Percentiles rank a stretch among this genome's conserved stretches.
Conservation (phyloP, 2,329 filamentous ascomycete genomes). For the Kalmusia sp. region DNA sequence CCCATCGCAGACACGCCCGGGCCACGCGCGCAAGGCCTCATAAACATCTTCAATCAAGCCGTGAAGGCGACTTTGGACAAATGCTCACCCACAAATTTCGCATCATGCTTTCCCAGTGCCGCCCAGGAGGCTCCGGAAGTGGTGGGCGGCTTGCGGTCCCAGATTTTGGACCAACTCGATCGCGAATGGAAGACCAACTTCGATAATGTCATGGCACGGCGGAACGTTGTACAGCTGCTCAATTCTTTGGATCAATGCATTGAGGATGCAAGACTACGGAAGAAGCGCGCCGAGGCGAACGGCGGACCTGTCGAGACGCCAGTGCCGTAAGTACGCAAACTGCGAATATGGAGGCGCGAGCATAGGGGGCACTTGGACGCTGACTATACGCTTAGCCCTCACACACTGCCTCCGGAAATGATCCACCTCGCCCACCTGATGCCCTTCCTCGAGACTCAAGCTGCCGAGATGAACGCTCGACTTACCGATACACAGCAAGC, state of each 20-base stretch:
- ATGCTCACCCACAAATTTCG: constrained; percentile 67
- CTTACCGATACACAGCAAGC: constrained; percentile 58
- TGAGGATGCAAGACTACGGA: constrained; percentile 63
- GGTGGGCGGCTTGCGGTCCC: constrained; percentile 63
- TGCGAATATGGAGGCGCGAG: too few species aligned
- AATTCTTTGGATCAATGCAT: constrained; percentile 68
- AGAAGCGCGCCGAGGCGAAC: constrained; percentile 50
- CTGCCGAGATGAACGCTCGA: constrained; percentile 56
- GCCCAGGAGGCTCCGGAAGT: constrained; percentile 63
- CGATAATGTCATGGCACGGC: constrained; percentile 64
- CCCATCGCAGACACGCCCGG: constrained; percentile 63
- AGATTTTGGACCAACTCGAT: constrained; percentile 65
- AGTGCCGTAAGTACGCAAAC: constrained; percentile 58
- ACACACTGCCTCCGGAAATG: constrained; percentile 63
- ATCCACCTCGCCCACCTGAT: constrained; percentile 66
- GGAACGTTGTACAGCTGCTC: constrained; percentile 63
- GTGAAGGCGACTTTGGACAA: constrained; percentile 66
- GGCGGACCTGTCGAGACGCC: constrained; percentile 43
- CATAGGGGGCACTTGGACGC: background rate
- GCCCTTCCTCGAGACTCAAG: constrained; percentile 61
- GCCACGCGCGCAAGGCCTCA: constrained; percentile 65
- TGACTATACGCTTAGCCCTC: constrained; percentile 53
- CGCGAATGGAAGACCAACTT: constrained; percentile 65
- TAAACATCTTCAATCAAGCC: constrained; percentile 67
- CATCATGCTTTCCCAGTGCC: constrained; percentile 69